phyloP scores from a whole-genome alignment of 352 stramenopile species.

The Peronosclerospora sorghi region DNA sequence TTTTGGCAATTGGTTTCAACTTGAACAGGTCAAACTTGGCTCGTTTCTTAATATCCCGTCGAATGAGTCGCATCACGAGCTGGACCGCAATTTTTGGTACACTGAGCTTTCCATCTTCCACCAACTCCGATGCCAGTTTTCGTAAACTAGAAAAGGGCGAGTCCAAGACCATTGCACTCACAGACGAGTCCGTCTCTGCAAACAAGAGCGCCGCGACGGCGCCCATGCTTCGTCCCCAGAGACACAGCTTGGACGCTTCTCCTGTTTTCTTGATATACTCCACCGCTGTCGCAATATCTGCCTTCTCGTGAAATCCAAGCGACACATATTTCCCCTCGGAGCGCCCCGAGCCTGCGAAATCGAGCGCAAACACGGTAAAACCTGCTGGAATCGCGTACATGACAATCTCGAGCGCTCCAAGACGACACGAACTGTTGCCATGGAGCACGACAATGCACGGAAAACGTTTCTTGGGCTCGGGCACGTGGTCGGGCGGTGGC shows the following conservation, averaged over 20 bases:
- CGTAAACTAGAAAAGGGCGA: slow-evolving; percentile 73
- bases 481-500: neutral
- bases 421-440: slow-evolving; percentile 70
- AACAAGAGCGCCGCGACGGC: slow-evolving; percentile 66
- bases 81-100: slow-evolving; percentile 75
- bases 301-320: slow-evolving; percentile 64
- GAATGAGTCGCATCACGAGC: slow-evolving; percentile 73
- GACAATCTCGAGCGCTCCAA: slow-evolving; percentile 67
- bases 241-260: slow-evolving; percentile 47
- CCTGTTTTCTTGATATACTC: slow-evolving; percentile 45
- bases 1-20: slow-evolving; percentile 62
- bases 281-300: slow-evolving; percentile 60
- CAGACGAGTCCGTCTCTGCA: slow-evolving; percentile 33
- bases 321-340: slow-evolving; percentile 80
- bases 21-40: slow-evolving; percentile 86
- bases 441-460: slow-evolving; percentile 78
- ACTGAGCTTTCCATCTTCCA: slow-evolving; percentile 72
- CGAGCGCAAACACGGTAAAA: slow-evolving; percentile 75
- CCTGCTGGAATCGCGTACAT: slow-evolving; percentile 61
- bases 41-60: slow-evolving; percentile 62
- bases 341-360: slow-evolving; percentile 66
- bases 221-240: slow-evolving; percentile 78
- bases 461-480: slow-evolving; percentile 1
- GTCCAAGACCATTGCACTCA: slow-evolving; percentile 77
- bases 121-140: slow-evolving; percentile 57